Evolutionary conservation across 116 monocot genomes (phyloP).

Genomic region (Zostera marina): DNA sequence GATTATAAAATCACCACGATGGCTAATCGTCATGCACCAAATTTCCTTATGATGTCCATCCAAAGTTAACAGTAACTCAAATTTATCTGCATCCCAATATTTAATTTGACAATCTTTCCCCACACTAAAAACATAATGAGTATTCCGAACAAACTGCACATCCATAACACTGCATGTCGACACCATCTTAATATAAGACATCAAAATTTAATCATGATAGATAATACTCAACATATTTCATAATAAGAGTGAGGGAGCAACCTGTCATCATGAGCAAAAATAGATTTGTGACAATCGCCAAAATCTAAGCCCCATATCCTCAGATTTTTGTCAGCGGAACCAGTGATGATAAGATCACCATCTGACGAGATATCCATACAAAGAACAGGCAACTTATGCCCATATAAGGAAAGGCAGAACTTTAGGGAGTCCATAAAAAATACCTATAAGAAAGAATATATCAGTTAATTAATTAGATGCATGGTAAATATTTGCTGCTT

Average conservation of each 20-base stretch:
- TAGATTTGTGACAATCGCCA: conserved; percentile 83
- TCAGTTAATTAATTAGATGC: background rate
- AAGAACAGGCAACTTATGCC: conserved; percentile 81
- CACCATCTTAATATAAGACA: background rate
- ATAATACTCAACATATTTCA: too few species aligned
- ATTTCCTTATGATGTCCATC: conserved; percentile 94
- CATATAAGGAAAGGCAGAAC: conserved; percentile 62
- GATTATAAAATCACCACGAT: conserved; percentile 77
- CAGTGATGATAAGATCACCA: conserved; percentile 79
- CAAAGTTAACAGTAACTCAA: conserved; percentile 72
- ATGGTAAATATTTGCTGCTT: background rate
- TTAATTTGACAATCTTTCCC: conserved; percentile 88
- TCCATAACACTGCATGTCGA: conserved; percentile 65
- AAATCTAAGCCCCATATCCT: conserved; percentile 99
- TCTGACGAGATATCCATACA: conserved; percentile 99
- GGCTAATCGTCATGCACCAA: conserved; percentile 75
- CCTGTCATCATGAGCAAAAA: conserved; percentile 95
- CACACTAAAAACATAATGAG: conserved; percentile 88
- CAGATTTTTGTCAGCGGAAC: conserved; percentile 91
- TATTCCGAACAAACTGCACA: conserved; percentile 75
- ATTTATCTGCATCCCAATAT: conserved; percentile 99
- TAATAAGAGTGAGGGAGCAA: conserved; percentile 6
- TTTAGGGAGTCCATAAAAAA: conserved; percentile 77
- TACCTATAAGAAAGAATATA: conserved; percentile 35
- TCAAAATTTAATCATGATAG: background rate